Conservation (phyloP, 257 asterid species). For the Solanum tarijense region DNA sequence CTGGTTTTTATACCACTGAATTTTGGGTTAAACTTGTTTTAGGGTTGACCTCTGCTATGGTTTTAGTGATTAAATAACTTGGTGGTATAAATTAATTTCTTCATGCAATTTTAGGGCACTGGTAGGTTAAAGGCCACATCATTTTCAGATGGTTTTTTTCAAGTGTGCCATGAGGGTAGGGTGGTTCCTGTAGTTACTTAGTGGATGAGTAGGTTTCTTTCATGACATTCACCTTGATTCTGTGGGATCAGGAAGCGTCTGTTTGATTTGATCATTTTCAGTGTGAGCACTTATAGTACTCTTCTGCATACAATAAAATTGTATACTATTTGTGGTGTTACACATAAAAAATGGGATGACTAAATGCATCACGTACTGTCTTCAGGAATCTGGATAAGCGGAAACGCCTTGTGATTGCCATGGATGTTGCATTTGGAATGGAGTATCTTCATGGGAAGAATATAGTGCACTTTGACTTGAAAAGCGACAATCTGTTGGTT, state of each 20-base stretch:
- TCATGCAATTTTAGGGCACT: not conserved
- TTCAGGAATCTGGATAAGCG: conserved; percentile 81
- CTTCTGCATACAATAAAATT: not conserved
- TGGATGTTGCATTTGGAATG: conserved; percentile 99
- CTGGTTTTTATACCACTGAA: not conserved
- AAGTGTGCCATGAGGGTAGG: not conserved
- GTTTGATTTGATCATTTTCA: not conserved
- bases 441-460: conserved; percentile 96
- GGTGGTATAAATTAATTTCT: not conserved
- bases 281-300: not conserved
- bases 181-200: not conserved
- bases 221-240: not conserved
- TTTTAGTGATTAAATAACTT: not conserved
- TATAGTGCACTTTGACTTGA: conserved; percentile 92
- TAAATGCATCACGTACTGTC: not conserved
- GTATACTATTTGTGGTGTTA: not conserved
- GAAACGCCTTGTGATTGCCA: conserved; percentile 79
- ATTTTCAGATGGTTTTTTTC: not conserved
- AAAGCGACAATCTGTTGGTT: conserved; percentile 94
- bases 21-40: not conserved
- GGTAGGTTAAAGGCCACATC: not conserved
- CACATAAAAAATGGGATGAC: not conserved
- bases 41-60: not conserved
- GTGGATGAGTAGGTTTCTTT: not conserved
- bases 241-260: not conserved